A percentile compares a stretch with the other conserved stretches of the same genome.
These are phyloP conservation scores for Geranomyces michiganensis DNA, from an alignment of 192 early-diverging fungal genomes.

Conservation along the genomic window DNA sequence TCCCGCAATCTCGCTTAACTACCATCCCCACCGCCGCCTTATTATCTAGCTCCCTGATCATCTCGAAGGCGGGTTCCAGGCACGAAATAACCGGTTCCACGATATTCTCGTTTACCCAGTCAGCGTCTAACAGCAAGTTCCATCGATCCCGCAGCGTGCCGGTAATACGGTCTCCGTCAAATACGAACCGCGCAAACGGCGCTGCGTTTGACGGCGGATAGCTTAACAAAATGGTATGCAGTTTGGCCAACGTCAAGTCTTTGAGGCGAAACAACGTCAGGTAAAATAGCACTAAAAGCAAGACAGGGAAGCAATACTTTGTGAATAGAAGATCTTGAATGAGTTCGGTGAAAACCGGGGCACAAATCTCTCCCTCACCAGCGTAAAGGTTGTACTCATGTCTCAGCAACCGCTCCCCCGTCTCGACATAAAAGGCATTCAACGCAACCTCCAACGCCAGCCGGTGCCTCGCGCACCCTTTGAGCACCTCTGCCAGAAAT, in stretches of 20 bases:
- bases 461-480: slow-evolving; percentile 48
- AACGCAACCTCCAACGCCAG: slow-evolving; percentile 47
- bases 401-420: slow-evolving; percentile 41
- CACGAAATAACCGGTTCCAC: slow-evolving; percentile 42
- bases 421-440: slow-evolving; percentile 38
- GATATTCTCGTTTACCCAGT: slow-evolving; percentile 42
- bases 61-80: slow-evolving; percentile 22
- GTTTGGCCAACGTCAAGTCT: slow-evolving; percentile 41
- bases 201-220: slow-evolving; percentile 35
- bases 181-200: slow-evolving; percentile 49
- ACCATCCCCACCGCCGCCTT: slow-evolving; percentile 43
- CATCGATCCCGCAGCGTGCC: slow-evolving; percentile 16
- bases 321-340: background rate
- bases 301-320: background rate
- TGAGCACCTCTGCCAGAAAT: slow-evolving; percentile 47
- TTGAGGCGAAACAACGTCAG: slow-evolving; percentile 49
- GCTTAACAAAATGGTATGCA: slow-evolving; percentile 37
- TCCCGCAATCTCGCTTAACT: slow-evolving; percentile 35
- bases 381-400: slow-evolving; percentile 51
- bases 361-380: slow-evolving; percentile 17
- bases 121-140: slow-evolving; percentile 28
- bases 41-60: slow-evolving; percentile 38
- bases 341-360: background rate
- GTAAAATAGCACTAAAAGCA: slow-evolving; percentile 41
- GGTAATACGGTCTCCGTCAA: slow-evolving; percentile 35